Evolutionary conservation across 2,329 filamentous ascomycete genomes (phyloP), one percentile per base, ranked within the genome.

Genomic region (Cadophora malorum): DNA sequence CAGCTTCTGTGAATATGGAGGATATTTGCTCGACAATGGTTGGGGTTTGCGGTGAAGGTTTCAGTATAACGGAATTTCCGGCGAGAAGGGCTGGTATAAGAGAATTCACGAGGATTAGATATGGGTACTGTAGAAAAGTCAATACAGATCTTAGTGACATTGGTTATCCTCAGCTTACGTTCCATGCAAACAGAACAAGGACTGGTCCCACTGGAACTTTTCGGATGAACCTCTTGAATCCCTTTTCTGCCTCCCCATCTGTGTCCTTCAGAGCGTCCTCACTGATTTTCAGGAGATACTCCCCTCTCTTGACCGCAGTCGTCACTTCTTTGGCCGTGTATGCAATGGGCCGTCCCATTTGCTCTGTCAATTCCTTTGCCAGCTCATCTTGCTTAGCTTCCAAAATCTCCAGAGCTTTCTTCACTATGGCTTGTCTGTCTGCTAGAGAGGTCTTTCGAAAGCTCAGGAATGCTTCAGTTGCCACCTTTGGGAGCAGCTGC

Each of bases 1-100:
- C 95, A 21, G 94, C 93, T 76, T 93, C 88, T 53, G 82, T 79
- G 79, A 98, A 97, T 64, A 92, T 87, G 72, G 90, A 85, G 66
- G 91, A 82, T 23, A 97, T 87, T 69, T 93, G 93, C 83, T 98
- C 95, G 52, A 88, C 94, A 70, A 97, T 90, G 0, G 94, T 97
- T 1, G 95, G 95, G 1, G 95, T 97, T 80, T 98, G 95, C 10
- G 95, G 95, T 6, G 93, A 97, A 25, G 95, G 95, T 82, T 98
- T 98, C 67, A 98, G 82, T 69, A 98, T 96, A 67, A 98, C 92
- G 4, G 91, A 90, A 81, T 97, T 97, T 52, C 95, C 95, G 35
- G 92, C 89, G 49, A 98, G 85, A 49, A 98, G 85, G n/a, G 95
- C 95, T 21, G 95, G 95, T 70, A 98, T 88, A 67, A 98, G 84